phyloP scores from a whole-genome alignment of 73 alveolate species.

The Blepharisma japonicum region DNA sequence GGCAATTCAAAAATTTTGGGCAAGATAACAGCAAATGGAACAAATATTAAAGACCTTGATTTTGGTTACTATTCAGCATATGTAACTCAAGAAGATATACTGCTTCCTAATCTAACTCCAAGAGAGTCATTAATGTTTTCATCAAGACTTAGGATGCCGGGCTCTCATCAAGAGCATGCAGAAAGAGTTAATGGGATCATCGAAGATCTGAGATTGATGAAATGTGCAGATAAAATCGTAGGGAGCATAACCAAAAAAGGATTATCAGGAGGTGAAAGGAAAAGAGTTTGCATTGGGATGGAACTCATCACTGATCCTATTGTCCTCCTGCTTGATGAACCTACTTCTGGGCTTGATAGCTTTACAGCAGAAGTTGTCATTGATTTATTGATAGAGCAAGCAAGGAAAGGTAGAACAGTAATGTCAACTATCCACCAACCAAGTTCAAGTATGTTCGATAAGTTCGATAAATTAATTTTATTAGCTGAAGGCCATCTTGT shows the following conservation, averaged over 20 bases:
- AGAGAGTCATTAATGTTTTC: constrained; percentile 66
- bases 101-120: constrained; percentile 55
- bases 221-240: constrained; percentile 14
- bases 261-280: constrained; percentile 52
- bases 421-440: constrained; percentile 57
- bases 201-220: constrained; percentile 24
- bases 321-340: too few relatives aligned
- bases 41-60: too few relatives aligned
- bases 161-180: background rate
- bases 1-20: too few relatives aligned
- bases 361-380: too few relatives aligned
- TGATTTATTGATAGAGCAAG: background rate
- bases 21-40: too few relatives aligned
- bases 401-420: constrained; percentile 29
- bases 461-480: constrained; percentile 40
- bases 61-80: too few relatives aligned
- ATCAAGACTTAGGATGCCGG: constrained; percentile 24
- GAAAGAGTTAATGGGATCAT: constrained; percentile 34
- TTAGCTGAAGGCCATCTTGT: constrained; percentile 38
- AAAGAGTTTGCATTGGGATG: constrained; percentile 51
- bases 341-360: too few relatives aligned
- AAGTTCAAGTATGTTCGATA: constrained; percentile 36
- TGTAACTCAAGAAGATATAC: constrained; percentile 75
- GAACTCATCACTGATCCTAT: constrained; percentile 7
- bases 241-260: constrained; percentile 29